Evolutionary conservation across 257 asterid genomes (phyloP), one percentile per base, ranked within the genome.

Genomic region (Hygrophila difformis): DNA sequence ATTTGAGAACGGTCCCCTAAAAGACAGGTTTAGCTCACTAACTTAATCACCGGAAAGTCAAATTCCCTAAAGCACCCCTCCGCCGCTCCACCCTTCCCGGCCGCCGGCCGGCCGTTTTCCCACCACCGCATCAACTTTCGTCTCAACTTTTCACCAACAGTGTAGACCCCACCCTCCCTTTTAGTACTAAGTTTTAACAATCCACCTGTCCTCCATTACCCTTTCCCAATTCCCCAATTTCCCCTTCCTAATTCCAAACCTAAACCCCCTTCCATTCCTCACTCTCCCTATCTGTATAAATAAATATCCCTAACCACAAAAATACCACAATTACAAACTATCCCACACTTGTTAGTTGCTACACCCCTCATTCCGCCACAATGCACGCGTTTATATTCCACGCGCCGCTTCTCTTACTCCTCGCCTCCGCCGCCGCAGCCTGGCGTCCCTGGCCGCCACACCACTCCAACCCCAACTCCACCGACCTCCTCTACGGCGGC

Each of bases 361-460:
- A n/a, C 31, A 26, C 8, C 62, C 2, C 47, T 17, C 56, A 12
- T 65, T 18, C 51, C 49, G 18, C 12, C 74, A 17, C 48, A 40
- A 2, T 56, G 62, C 60, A 35, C 44, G 53, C 60, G 16, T 39
- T 61, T 14, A 50, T 33, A 20, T 3, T 66, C 0, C 51, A 64
- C 12, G 15, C 31, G 2, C 40, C 54, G 13, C 47, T 66, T 48
- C 13, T 64, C 24, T 19, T 67, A 20, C 1, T 60, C 39, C 18
- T 68, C 56, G 33, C 62, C 53, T 41, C 60, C 39, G 14, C 69
- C 29, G 46, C 45, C 19, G 21, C 10, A 6, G 77, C 64, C 5
- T 81, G 91, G 93, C 93, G 94, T 20, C 95, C 94, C 11, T 83
- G 91, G 93, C 88, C 83, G n/a, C n/a, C n/a, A n/a, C n/a, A n/a